Evolutionary conservation across 371 early-diverging fungal genomes (phyloP).

Genomic region (Lichtheimia hyalospora): DNA sequence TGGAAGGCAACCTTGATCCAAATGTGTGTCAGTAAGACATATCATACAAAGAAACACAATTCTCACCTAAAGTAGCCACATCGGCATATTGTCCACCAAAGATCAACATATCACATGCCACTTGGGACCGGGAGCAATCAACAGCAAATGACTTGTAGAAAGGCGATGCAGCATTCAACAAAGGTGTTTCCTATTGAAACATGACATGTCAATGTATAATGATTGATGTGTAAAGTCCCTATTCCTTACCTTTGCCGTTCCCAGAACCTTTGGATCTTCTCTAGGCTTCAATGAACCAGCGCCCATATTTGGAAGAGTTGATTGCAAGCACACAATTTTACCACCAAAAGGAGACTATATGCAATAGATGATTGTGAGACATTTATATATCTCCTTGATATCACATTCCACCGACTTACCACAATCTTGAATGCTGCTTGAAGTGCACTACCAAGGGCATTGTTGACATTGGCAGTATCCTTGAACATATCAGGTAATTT

Average conservation of each 20-base stretch:
- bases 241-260: slow-evolving; percentile 67
- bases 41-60: background rate
- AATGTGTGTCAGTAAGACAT: background rate
- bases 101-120: slow-evolving; percentile 91
- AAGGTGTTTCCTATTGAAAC: slow-evolving; percentile 62
- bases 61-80: slow-evolving; percentile 75
- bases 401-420: slow-evolving; percentile 39
- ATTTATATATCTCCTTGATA: background rate
- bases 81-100: slow-evolving; percentile 36
- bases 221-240: background rate
- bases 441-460: slow-evolving; percentile 86
- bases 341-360: slow-evolving; percentile 79
- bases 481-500: slow-evolving; percentile 84
- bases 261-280: slow-evolving; percentile 83
- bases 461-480: slow-evolving; percentile 72
- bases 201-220: background rate
- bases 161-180: slow-evolving; percentile 77
- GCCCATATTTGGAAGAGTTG: slow-evolving; percentile 78
- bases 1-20: slow-evolving; percentile 62
- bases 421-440: slow-evolving; percentile 84
- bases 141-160: slow-evolving; percentile 96
- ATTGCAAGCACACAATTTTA: slow-evolving; percentile 85
- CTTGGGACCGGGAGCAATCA: slow-evolving; percentile 88
- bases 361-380: background rate
- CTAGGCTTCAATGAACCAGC: slow-evolving; percentile 81